Evolutionary conservation across 2,329 filamentous ascomycete species (phyloP).

Genomic region (Exophiala aquamarina): DNA sequence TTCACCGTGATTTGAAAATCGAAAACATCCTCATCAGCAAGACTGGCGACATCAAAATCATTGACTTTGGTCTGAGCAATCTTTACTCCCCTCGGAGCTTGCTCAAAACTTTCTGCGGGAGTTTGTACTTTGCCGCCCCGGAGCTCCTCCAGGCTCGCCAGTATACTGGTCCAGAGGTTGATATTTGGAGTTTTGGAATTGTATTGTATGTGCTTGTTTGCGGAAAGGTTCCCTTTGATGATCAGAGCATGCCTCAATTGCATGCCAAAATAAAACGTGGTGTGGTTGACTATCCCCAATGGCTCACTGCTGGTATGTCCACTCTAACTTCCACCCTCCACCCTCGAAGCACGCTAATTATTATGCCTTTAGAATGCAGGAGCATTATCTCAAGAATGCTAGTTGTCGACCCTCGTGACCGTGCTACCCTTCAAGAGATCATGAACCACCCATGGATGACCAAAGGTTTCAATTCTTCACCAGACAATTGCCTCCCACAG

Average conservation of each 20-base stretch:
- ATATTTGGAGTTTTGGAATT: conserved; percentile 98
- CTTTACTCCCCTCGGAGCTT: conserved; percentile 82
- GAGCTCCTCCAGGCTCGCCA: conserved; percentile 90
- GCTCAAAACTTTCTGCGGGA: conserved; percentile 95
- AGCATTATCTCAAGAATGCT: conserved; percentile 92
- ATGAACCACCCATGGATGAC: conserved; percentile 95
- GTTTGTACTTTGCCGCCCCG: conserved; percentile 94
- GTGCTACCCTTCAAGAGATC: conserved; percentile 85
- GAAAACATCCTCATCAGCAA: conserved; percentile 99
- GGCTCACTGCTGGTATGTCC: conserved; percentile 78
- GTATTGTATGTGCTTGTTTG: conserved; percentile 96
- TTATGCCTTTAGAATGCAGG: conserved; percentile 72
- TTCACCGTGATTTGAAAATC: conserved; percentile 96
- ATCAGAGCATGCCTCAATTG: conserved; percentile 97
- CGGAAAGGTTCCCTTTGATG: conserved; percentile 96
- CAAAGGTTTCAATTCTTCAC: conserved; percentile 82
- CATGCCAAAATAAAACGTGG: conserved; percentile 99
- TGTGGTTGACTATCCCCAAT: conserved; percentile 89
- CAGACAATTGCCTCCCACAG: conserved; percentile 82
- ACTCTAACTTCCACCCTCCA: conserved; percentile 12
- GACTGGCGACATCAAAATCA: conserved; percentile 98
- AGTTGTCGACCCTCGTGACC: conserved; percentile 85
- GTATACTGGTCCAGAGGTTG: conserved; percentile 94
- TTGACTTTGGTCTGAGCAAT: conserved; percentile 97
- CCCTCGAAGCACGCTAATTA: conserved; percentile 31